These are phyloP conservation scores for Alnus glutinosa DNA, from an alignment of 306 rosid species.

Conservation along the genomic window DNA sequence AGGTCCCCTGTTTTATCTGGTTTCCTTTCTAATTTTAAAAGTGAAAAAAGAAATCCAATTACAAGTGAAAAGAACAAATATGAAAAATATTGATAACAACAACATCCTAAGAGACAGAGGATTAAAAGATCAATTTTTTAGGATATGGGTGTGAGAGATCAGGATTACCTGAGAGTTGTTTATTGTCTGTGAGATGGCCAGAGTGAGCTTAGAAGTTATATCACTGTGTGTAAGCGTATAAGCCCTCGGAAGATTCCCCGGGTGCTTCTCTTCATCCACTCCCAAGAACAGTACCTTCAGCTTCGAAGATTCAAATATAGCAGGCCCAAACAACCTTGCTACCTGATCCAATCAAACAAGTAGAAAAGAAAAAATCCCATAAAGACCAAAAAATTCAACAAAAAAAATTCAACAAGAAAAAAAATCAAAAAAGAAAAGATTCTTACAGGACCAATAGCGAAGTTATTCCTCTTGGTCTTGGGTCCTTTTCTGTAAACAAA, in stretches of 20 bases:
- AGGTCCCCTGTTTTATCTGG: not conserved
- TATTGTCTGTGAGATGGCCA: slow-evolving; percentile 84
- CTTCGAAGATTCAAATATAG: slow-evolving; percentile 93
- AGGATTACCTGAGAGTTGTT: slow-evolving; percentile 77
- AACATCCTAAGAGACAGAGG: no score
- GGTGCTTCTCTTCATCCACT: slow-evolving; percentile 83
- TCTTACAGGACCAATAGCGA: slow-evolving; percentile 58
- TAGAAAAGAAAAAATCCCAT: not conserved
- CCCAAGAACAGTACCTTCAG: slow-evolving; percentile 83
- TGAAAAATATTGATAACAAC: not conserved
- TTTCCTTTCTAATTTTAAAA: not conserved
- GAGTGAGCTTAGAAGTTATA: slow-evolving; percentile 74
- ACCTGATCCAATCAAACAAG: slow-evolving; percentile 49
- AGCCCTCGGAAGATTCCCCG: slow-evolving; percentile 79
- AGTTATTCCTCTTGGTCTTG: slow-evolving; percentile 53
- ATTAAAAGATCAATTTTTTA: not conserved
- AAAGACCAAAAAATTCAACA: not conserved
- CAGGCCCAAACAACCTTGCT: slow-evolving; percentile 85
- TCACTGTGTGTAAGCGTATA: slow-evolving; percentile 91
- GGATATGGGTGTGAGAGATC: not conserved
- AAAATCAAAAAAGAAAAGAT: not conserved
- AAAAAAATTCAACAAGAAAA: not conserved
- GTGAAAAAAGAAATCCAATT: not conserved
- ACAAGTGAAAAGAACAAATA: not conserved
- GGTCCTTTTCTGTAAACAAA: slow-evolving; percentile 32